A percentile compares a stretch with the other conserved stretches of the same genome.
These are phyloP conservation scores for Paraphaeosphaeria minitans DNA, from an alignment of 2,329 filamentous ascomycete genomes.

Conservation along the genomic window DNA sequence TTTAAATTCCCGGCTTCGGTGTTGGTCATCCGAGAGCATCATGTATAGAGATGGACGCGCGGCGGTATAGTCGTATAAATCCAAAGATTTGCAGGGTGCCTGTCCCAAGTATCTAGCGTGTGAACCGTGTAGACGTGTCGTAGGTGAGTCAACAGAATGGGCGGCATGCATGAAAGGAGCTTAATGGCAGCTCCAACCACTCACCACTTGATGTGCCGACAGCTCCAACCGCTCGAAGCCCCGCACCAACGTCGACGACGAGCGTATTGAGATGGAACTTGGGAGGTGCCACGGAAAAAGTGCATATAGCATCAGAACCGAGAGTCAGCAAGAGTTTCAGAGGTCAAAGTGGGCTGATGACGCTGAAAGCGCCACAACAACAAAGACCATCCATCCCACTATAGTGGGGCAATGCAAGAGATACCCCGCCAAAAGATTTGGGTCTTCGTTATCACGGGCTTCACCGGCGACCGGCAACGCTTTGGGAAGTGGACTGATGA, in stretches of 20 bases:
- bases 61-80: background rate
- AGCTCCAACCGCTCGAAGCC: background rate
- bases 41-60: background rate
- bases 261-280: background rate
- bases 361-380: slow-evolving; percentile 5
- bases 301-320: background rate
- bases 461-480: background rate
- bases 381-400: slow-evolving; percentile 6
- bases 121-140: background rate
- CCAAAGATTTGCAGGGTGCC: background rate
- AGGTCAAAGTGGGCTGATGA: slow-evolving; percentile 2
- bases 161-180: background rate
- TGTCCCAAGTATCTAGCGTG: background rate
- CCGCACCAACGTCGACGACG: background rate
- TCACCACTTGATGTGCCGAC: no score
- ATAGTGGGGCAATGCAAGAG: slow-evolving; percentile 6
- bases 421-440: slow-evolving; percentile 10
- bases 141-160: slow-evolving; percentile 1
- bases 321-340: background rate
- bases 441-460: background rate
- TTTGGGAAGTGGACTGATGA: background rate
- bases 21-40: background rate
- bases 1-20: background rate
- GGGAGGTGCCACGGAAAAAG: background rate
- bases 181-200: no score